Evolutionary conservation across 164 flowering plant genomes (phyloP), one percentile per base, ranked within the genome.

Genomic region (Dillenia suffruticosa): DNA sequence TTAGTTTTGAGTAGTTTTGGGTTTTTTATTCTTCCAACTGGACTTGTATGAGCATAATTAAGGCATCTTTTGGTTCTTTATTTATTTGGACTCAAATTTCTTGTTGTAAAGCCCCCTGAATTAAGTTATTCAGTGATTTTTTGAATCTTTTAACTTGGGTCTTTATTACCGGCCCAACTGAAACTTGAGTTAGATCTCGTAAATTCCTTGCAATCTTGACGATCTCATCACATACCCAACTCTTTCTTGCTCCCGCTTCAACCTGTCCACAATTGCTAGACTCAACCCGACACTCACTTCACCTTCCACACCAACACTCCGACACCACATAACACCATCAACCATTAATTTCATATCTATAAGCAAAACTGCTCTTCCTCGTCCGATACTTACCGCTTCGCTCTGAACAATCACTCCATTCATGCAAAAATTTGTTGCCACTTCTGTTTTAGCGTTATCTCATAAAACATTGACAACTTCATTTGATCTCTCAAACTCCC

Each of bases 181-280:
- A n/a, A n/a, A n/a, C n/a, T n/a, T n/a, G n/a, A n/a, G n/a, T n/a
- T n/a, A n/a, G n/a, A n/a, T n/a, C n/a, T n/a, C n/a, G n/a, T n/a
- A n/a, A n/a, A n/a, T n/a, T n/a, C n/a, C n/a, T n/a, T n/a, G n/a
- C n/a, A n/a, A n/a, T n/a, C n/a, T n/a, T n/a, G n/a, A n/a, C n/a
- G n/a, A n/a, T n/a, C n/a, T n/a, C n/a, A n/a, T n/a, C n/a, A n/a
- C 40, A 79, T 80, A 78, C 45, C 86, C 87, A 17, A 58, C 75
- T 58, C 80, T 79, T 22, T 63, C 79, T 63, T 77, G 62, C 67
- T 79, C 85, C 89, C 88, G 77, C 57, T 63, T 78, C 84, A 84
- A 76, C 58, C 81, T 76, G 58, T 78, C 78, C 1, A 72, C 70
- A 45, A 79, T 49, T 32, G 48, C 75, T 24, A 49, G 7, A 47